Conservation (phyloP, 2,329 filamentous ascomycete genomes). For the Colletotrichum liriopes region DNA sequence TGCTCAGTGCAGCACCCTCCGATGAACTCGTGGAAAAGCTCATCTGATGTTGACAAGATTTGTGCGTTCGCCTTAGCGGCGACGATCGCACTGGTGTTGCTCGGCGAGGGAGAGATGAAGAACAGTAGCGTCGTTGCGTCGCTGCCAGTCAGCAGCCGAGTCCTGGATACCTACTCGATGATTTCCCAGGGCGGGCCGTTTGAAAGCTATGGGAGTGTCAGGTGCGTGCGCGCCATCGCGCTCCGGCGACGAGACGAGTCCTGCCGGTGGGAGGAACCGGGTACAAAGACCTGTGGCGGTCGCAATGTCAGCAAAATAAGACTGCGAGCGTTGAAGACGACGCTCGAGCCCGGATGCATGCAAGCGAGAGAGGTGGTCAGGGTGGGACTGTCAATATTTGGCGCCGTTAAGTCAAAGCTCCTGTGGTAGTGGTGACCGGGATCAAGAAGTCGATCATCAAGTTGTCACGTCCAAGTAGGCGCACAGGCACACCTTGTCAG, state of each 20-base stretch:
- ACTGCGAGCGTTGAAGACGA: conserved; percentile 31
- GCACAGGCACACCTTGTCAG: not conserved
- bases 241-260: conserved; percentile 22
- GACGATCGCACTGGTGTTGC: conserved; percentile 6
- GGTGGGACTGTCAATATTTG: conserved; percentile 34
- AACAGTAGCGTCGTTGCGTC: not conserved
- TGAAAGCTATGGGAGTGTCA: not conserved
- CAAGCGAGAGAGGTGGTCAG: conserved; percentile 35
- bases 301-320: not conserved
- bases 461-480: conserved; percentile 14
- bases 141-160: not conserved
- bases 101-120: not conserved
- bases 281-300: not conserved
- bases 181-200: not conserved
- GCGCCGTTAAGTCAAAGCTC: conserved; percentile 41
- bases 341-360: conserved; percentile 38
- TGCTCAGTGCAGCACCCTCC: conserved; percentile 11
- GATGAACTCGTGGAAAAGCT: conserved; percentile 23
- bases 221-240: not conserved
- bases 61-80: conserved; percentile 32
- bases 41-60: conserved; percentile 27
- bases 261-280: not conserved
- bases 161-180: not conserved
- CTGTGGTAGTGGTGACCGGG: conserved; percentile 13
- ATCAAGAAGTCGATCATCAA: conserved; percentile 22